Conservation (phyloP, 1,139 yeast species). For the Saccharomycopsis hybrid region DNA sequence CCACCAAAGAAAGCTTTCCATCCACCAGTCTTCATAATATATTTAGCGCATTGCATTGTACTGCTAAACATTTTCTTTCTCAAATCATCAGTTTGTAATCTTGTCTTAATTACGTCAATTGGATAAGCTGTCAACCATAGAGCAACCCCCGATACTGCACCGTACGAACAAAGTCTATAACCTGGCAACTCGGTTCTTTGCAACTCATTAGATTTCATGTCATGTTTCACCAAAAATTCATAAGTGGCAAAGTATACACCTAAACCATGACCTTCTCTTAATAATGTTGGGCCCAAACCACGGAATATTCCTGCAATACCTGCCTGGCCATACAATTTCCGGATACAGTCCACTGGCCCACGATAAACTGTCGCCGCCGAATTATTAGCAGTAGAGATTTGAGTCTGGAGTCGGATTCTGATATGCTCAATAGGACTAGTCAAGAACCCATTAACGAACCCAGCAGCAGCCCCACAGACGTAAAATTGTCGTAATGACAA, state of each 20-base stretch:
- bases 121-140: conserved; percentile 83
- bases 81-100: conserved; percentile 75
- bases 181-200: conserved; percentile 70
- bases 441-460: conserved; percentile 77
- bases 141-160: conserved; percentile 82
- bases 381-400: conserved; percentile 39
- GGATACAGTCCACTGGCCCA: conserved; percentile 80
- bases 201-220: conserved; percentile 37
- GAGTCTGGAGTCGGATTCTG: conserved; percentile 85
- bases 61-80: conserved; percentile 42
- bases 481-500: conserved; percentile 56
- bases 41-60: conserved; percentile 48
- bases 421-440: conserved; percentile 93
- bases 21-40: conserved; percentile 52
- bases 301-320: conserved; percentile 63
- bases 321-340: conserved; percentile 45
- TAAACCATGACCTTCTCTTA: conserved; percentile 85
- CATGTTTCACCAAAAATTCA: conserved; percentile 73
- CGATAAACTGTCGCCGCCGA: conserved; percentile 39
- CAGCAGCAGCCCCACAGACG: conserved; percentile 80
- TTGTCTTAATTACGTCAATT: conserved; percentile 78
- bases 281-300: conserved; percentile 72
- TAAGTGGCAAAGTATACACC: conserved; percentile 86
- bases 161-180: conserved; percentile 73
- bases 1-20: conserved; percentile 79